These are phyloP conservation scores for Primulina tabacum DNA, from an alignment of 257 asterid genomes.

Conservation along the genomic window DNA sequence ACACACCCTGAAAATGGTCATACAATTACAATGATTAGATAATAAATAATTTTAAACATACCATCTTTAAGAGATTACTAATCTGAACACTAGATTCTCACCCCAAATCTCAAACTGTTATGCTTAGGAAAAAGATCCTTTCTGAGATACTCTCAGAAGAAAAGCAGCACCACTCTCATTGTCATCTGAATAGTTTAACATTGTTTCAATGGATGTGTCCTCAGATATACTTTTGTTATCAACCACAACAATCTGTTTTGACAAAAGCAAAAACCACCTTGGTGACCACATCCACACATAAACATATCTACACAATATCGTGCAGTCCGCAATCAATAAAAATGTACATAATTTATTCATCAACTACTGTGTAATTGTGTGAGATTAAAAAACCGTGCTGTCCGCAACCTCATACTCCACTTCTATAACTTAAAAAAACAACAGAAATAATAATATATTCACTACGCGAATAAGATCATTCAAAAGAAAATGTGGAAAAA, in stretches of 20 bases:
- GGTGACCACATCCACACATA: not conserved
- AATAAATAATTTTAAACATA: not conserved
- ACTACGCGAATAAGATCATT: not conserved
- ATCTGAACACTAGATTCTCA: constrained; percentile 34
- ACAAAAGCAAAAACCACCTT: not conserved
- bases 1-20: constrained; percentile 34
- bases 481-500: constrained; percentile 9
- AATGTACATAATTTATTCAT: no score
- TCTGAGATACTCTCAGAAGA: constrained; percentile 81
- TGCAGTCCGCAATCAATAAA: no score
- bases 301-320: not conserved
- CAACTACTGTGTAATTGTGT: not conserved
- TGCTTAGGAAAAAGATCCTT: constrained; percentile 84
- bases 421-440: not conserved
- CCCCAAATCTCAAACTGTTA: constrained; percentile 85
- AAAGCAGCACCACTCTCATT: constrained; percentile 79
- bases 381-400: not conserved
- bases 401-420: not conserved
- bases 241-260: not conserved
- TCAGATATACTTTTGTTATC: constrained; percentile 33
- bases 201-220: constrained; percentile 34
- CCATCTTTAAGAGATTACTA: not conserved
- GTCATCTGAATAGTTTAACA: constrained; percentile 47
- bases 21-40: not conserved
- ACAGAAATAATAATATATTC: not conserved